These are phyloP conservation scores for Auricularia cornea DNA, from an alignment of 768 basidiomycete species.

Conservation along the genomic window DNA sequence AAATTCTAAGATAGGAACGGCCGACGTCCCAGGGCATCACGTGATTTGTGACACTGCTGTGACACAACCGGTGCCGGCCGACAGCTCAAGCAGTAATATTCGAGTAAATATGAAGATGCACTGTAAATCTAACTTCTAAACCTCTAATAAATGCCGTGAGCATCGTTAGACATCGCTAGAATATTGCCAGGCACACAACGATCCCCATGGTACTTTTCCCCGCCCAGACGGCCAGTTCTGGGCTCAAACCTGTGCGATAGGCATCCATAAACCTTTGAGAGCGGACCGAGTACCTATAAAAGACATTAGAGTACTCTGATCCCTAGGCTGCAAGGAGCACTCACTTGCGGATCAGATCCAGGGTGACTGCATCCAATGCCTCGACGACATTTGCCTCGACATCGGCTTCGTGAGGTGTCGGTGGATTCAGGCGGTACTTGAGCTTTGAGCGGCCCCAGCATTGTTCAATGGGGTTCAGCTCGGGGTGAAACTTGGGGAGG, in stretches of 20 bases:
- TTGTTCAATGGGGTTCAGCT: slow-evolving; percentile 39
- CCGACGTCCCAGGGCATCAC: too few relatives aligned
- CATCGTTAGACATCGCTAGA: too few relatives aligned
- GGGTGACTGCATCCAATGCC: slow-evolving; percentile 21
- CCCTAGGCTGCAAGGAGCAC: neutral
- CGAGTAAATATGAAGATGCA: too few relatives aligned
- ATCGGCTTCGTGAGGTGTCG: slow-evolving; percentile 24
- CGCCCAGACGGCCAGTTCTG: slow-evolving; percentile 9
- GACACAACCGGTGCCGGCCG: too few relatives aligned
- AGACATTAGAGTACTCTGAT: too few relatives aligned
- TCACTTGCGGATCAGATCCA: slow-evolving; percentile 13
- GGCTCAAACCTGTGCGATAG: slow-evolving; percentile 7
- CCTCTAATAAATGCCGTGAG: too few relatives aligned
- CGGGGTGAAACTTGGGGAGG: slow-evolving; percentile 36
- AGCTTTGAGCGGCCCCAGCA: slow-evolving; percentile 31
- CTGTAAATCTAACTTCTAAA: too few relatives aligned
- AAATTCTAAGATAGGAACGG: too few relatives aligned
- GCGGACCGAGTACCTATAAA: slow-evolving; percentile 4
- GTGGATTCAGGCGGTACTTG: slow-evolving; percentile 19
- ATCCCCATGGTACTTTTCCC: slow-evolving; percentile 12
- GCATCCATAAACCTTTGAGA: slow-evolving; percentile 10
- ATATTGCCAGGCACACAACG: neutral
- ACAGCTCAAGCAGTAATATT: too few relatives aligned
- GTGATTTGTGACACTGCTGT: too few relatives aligned
- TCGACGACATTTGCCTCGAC: slow-evolving; percentile 24